Percentiles rank a stretch among this genome's conserved stretches.
phyloP scores from a whole-genome alignment of 1,284 basidiomycete species.

The Heterobasidion occidentale region DNA sequence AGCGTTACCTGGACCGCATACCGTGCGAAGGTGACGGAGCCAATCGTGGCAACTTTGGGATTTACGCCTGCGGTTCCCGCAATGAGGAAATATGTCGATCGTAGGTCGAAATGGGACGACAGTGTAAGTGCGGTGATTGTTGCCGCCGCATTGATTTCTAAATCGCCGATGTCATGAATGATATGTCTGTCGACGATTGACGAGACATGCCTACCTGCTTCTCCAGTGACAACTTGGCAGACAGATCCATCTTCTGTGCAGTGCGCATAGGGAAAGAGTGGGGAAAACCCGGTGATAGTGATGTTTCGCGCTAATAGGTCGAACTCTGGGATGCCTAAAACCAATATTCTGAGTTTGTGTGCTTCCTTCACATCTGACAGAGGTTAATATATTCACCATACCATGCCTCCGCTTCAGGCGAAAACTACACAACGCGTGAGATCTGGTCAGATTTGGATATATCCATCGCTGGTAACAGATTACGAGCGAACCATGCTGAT shows the following conservation, averaged over 20 bases:
- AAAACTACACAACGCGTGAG: neutral
- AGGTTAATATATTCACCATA: neutral
- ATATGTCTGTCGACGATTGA: too few relatives aligned
- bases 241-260: conserved; percentile 30
- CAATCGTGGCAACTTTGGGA: conserved; percentile 32
- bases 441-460: neutral
- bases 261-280: conserved; percentile 32
- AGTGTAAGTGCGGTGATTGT: conserved; percentile 29
- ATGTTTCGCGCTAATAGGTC: conserved; percentile 28
- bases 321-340: conserved; percentile 17
- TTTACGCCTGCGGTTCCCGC: conserved; percentile 40
- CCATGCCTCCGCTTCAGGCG: neutral
- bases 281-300: conserved; percentile 34
- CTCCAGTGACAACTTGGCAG: conserved; percentile 30
- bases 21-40: conserved; percentile 33
- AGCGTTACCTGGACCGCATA: conserved; percentile 38
- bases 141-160: conserved; percentile 30
- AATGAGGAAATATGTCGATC: conserved; percentile 37
- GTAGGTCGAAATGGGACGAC: conserved; percentile 32
- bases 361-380: neutral
- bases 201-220: conserved; percentile 27
- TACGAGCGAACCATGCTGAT: neutral
- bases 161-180: too few relatives aligned
- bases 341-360: neutral
- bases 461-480: neutral